Evolutionary conservation across 768 basidiomycete species (phyloP), one percentile per base, ranked within the genome.

Genomic region (Mycena rebaudengoi): DNA sequence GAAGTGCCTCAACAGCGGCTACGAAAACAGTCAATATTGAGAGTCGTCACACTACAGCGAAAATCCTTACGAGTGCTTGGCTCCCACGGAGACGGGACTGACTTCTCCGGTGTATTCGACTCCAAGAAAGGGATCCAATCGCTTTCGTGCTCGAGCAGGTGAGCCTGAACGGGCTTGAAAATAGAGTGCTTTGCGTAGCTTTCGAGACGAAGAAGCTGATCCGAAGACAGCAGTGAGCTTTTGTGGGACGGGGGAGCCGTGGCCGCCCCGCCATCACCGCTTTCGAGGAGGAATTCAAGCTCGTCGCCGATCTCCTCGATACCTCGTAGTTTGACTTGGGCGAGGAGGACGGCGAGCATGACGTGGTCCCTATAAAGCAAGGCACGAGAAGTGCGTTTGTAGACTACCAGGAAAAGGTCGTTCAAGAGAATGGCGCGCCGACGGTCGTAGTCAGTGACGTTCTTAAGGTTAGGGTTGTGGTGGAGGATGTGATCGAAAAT

Each of bases 401-500:
- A 98, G 21, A 95, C 88, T 26, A 91, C 83, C 30, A 96, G 78
- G 88, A 98, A 99, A 18, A 99, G 83, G 70, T 98, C 96, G 54
- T 90, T 88, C 55, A 95, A 78, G 21, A 99, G 80, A 54, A 96
- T 91, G 45, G 90, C 86, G 33, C 94, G 87, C 12, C 98, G 90
- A 41, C 78, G 79, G 50, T 81, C 80, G 58, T 95, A 78, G 65
- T 98, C 95, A 23, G 88, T 82, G 60, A 96, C 83, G 62, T 86
- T 87, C 75, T 85, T 89, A 65, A 99, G 85, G 74, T 95, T 91
- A 12, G 96, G 96, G 73, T 99, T 98, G 70, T 92, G 90, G 68
- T 92, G 91, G 8, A 99, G 86, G 60, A 97, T 89, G 70, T 92
- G 94, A 79, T 99, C 95, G 79, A 99, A 99, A 72, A 98, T 97